These are phyloP conservation scores for Theileria equi DNA, from an alignment of 169 alveolate species.

Conservation along the genomic window DNA sequence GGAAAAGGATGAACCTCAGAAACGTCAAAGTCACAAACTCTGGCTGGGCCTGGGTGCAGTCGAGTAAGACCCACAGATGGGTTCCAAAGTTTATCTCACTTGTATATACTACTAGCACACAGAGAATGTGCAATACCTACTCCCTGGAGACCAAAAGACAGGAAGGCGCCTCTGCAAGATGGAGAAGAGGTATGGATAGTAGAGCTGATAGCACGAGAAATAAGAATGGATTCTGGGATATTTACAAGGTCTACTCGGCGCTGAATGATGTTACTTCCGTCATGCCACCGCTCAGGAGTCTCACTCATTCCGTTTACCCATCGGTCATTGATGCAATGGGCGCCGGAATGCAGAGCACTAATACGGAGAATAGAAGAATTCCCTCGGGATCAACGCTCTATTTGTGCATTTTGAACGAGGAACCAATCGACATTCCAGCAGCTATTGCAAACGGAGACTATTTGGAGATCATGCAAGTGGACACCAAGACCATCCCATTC, in stretches of 20 bases:
- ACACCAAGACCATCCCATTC: slow-evolving; percentile 9
- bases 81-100: slow-evolving; percentile 43
- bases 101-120: slow-evolving; percentile 16
- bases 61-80: slow-evolving; percentile 15
- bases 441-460: slow-evolving; percentile 24
- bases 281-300: too few species aligned
- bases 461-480: slow-evolving; percentile 35
- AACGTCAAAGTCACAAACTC: slow-evolving; percentile 25
- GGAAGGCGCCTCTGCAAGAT: background rate
- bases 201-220: background rate
- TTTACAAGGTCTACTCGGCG: slow-evolving; percentile 28
- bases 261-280: background rate
- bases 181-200: background rate
- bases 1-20: background rate
- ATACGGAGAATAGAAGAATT: background rate
- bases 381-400: slow-evolving; percentile 17
- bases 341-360: background rate
- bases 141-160: background rate
- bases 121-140: background rate
- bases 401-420: slow-evolving; percentile 28
- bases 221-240: slow-evolving; percentile 31
- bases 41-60: slow-evolving; percentile 61
- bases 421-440: slow-evolving; percentile 9
- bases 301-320: background rate
- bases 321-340: background rate